Base-by-base conservation (phyloP, 768 basidiomycete species). In the Russula emetica region DNA sequence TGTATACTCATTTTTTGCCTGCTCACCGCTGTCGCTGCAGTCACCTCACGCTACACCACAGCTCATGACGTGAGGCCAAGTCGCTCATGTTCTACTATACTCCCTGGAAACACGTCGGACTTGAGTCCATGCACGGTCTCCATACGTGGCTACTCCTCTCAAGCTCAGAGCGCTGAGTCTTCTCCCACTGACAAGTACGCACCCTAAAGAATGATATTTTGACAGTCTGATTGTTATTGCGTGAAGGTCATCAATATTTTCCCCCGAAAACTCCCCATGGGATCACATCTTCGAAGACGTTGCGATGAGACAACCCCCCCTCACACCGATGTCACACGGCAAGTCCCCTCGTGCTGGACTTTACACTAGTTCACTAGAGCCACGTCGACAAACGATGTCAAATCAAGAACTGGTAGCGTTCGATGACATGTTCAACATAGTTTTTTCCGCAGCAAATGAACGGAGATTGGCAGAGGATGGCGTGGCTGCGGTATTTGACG, bases 381-480 rank as follows among this genome's bases (percentile, higher is more conserved):
- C 69, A 8, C 78, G 79, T 44, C 79, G 79, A 30, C 85, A 87
- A 66, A 76, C 83, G 22, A 84, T 90, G 80, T 88, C 88, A 0
- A 84, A 83, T 0, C 80, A 81, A 51, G 90, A 92, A 75, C 78
- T 80, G 62, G 79, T 71, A 62, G 83, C 82, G 5, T 86, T 92
- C 67, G 82, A 87, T 69, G 84, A 86, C 34, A 87, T 91, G 82
- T 88, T 91, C 68, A 79, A 84, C 68, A 74, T 87, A 74, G 83
- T 91, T 42, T 89, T 90, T 71, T 10, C 55, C 53, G 81, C 82
- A 18, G 78, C 78, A 62, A 75, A 77, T 42, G 74, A 75, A 54
- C 72, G 76, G 26, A 75, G 74, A 40, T 32, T 62, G 10, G 58
- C 45, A 26, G 60, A 70, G 28, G 61, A 52, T 10, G 60, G 47